Conservation (phyloP, 2,329 filamentous ascomycete genomes). For the Aureobasidium subglaciale region DNA sequence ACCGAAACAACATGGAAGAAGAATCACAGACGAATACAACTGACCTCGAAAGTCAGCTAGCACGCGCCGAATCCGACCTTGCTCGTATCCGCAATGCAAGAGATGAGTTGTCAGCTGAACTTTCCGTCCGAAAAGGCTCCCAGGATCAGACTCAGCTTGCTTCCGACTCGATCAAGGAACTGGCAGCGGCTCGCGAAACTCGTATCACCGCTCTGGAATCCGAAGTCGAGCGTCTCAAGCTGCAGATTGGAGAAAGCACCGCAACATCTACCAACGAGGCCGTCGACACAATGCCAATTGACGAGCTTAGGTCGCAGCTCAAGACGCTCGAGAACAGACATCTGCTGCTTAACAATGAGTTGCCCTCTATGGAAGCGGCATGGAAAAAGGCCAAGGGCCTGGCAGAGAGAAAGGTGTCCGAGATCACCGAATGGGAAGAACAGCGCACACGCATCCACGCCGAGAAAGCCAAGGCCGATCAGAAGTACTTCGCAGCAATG, state of each 20-base stretch:
- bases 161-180: constrained; percentile 67
- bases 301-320: constrained; percentile 68
- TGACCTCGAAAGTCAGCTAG: constrained; percentile 76
- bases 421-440: constrained; percentile 69
- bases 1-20: constrained; percentile 71
- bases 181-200: constrained; percentile 70
- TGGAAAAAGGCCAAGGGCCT: constrained; percentile 83
- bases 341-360: constrained; percentile 74
- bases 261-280: constrained; percentile 23
- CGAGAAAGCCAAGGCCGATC: constrained; percentile 93
- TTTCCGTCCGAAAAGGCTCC: constrained; percentile 68
- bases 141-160: constrained; percentile 70
- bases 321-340: constrained; percentile 72
- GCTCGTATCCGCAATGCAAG: constrained; percentile 75
- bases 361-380: constrained; percentile 82
- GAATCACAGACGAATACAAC: constrained; percentile 66
- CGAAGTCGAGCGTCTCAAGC: constrained; percentile 65
- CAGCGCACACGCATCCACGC: constrained; percentile 65
- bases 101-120: constrained; percentile 79
- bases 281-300: constrained; percentile 54
- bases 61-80: constrained; percentile 74
- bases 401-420: constrained; percentile 79
- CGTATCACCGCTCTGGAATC: constrained; percentile 76
- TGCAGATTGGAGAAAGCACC: constrained; percentile 45
- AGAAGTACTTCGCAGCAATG: constrained; percentile 95